Percentiles rank a stretch among this genome's conserved stretches.
Evolutionary conservation across 768 basidiomycete species (phyloP).

Genomic region (Leccinellum albellum): DNA sequence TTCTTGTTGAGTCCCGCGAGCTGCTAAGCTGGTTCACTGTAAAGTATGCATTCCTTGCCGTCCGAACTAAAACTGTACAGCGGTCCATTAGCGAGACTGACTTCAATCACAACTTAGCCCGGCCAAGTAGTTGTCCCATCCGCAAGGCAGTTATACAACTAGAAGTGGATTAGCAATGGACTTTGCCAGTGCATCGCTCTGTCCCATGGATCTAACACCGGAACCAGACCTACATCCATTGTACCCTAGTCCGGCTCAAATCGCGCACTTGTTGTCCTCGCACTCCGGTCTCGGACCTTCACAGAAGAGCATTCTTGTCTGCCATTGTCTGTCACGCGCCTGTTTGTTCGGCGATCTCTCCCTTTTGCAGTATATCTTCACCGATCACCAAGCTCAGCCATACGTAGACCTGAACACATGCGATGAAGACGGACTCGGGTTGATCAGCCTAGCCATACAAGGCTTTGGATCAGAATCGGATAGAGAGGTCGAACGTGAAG

Average conservation of each 20-base stretch:
- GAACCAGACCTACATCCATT: constrained; percentile 81
- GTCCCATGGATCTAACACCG: constrained; percentile 54
- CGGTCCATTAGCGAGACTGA: constrained; percentile 6
- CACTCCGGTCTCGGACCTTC: constrained; percentile 63
- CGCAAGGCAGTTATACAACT: constrained; percentile 3
- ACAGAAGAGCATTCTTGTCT: constrained; percentile 67
- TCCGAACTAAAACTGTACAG: background rate
- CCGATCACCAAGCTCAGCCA: constrained; percentile 61
- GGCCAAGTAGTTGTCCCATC: constrained; percentile 4
- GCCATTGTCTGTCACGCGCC: constrained; percentile 71
- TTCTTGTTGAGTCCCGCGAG: background rate
- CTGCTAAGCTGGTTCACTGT: constrained; percentile 5
- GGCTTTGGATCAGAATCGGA: constrained; percentile 82
- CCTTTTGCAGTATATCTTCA: constrained; percentile 67
- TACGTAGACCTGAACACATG: constrained; percentile 63
- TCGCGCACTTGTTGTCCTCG: constrained; percentile 60
- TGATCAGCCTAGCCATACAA: constrained; percentile 74
- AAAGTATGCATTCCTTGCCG: constrained; percentile 10
- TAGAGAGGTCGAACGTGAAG: constrained; percentile 85
- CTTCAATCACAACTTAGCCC: constrained; percentile 2
- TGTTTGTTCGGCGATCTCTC: constrained; percentile 76
- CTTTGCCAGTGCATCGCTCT: constrained; percentile 23
- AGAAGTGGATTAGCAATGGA: constrained; percentile 25
- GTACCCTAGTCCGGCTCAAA: constrained; percentile 62
- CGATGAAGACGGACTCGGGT: constrained; percentile 84